Percentiles rank a stretch among this genome's conserved stretches.
phyloP scores from a whole-genome alignment of 2,329 filamentous ascomycete species.

The Sporothrix humicola region DNA sequence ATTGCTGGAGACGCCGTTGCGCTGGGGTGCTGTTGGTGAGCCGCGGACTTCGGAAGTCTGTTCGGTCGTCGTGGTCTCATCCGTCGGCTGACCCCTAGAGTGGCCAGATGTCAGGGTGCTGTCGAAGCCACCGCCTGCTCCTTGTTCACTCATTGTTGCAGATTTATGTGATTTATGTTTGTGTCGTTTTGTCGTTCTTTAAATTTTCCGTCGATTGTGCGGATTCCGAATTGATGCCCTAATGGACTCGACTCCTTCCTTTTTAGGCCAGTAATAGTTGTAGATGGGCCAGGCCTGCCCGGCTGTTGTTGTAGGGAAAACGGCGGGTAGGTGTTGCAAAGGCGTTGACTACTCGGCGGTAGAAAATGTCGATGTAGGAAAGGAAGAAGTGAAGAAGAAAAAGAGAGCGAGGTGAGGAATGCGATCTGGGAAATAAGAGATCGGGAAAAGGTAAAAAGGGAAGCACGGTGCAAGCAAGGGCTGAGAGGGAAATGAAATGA shows the following conservation, averaged over 20 bases:
- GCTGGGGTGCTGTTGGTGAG: slow-evolving; percentile 42
- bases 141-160: slow-evolving; percentile 54
- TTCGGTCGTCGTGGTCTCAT: slow-evolving; percentile 52
- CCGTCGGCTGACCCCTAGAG: slow-evolving; percentile 51
- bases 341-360: neutral
- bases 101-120: slow-evolving; percentile 49
- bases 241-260: slow-evolving; percentile 5
- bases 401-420: neutral
- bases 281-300: slow-evolving; percentile 12
- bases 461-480: slow-evolving; percentile 17
- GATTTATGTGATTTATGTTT: neutral
- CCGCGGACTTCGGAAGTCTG: slow-evolving; percentile 50
- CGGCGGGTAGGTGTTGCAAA: neutral
- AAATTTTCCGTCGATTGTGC: neutral
- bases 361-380: neutral
- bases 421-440: neutral
- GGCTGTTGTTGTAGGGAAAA: neutral
- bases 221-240: neutral
- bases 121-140: slow-evolving; percentile 51
- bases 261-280: slow-evolving; percentile 13
- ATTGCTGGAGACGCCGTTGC: slow-evolving; percentile 31
- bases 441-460: neutral
- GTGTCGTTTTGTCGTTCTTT: neutral
- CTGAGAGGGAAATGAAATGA: slow-evolving; percentile 19
- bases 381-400: neutral